Base-by-base conservation (phyloP, 2,329 filamentous ascomycete genomes). In the Ophiocordyceps camponoti-floridani region DNA sequence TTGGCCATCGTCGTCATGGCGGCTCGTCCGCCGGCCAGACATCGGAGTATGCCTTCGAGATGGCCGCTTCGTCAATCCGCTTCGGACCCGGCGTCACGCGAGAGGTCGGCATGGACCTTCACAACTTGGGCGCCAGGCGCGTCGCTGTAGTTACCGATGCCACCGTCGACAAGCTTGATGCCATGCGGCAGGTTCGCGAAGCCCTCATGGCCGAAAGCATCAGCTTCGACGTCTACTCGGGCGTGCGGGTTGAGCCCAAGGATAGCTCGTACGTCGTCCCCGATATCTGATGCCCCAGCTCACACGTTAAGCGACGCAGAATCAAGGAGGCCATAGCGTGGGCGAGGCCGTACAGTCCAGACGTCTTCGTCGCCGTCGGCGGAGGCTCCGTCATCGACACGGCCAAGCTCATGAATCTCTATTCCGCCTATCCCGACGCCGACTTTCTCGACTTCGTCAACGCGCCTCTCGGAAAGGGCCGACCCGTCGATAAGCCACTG, bases 361-460 rank as follows among this genome's bases (percentile, higher is more conserved):
- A 96, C 62, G 86, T 85, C 2, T 95, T 94, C 60, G 72, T 98
- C 14, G 91, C 91, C 19, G 91, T 98, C 14, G 91, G 84, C 27
- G 74, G 62, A 53, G 91, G 91, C 35, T 94, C 86, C 37, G 91
- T 96, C 51, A 98, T 98, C 52, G 91, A 98, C 63, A 98, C 91
- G 1, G 89, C 91, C 45, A 98, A 98, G 64, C 72, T 98, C 46
- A 96, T 98, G 88, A 98, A 98, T 58, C 73, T 98, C 0, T 96
- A 96, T 65, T 84, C 81, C 1, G 80, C 77, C 49, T 95, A 87
- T 58, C 88, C 88, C 0, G 83, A 95, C 8, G 89, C 89, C 31
- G 84, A 91, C 53, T 95, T 98, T 58, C 72, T 96, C 33, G 89
- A 98, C 68, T 98, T 98, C 50, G 91, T 98, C 61, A 96, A 96